phyloP scores from a whole-genome alignment of 371 early-diverging fungal genomes.

The Gilbertella persicaria region DNA sequence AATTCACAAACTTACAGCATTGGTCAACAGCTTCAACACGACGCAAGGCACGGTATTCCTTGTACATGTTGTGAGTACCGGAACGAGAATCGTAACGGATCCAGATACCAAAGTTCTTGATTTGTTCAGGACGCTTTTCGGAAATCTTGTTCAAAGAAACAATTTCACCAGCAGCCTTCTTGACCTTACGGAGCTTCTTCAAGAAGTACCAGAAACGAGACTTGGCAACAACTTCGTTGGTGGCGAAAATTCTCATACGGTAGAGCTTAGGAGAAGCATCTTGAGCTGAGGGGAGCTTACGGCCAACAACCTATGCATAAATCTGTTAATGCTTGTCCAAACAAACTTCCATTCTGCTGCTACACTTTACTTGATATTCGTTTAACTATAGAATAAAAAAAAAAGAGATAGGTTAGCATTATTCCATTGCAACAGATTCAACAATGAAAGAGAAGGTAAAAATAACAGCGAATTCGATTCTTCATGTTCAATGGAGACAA shows the following conservation, averaged over 20 bases:
- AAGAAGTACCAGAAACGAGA: conserved; percentile 98
- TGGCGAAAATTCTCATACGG: conserved; percentile 96
- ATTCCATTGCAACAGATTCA: no score
- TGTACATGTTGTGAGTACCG: conserved; percentile 99
- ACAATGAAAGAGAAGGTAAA: no score
- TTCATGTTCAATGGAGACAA: no score
- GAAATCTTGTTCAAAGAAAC: conserved; percentile 94
- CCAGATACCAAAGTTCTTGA: conserved; percentile 98
- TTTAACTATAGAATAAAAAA: background rate
- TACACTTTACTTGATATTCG: conserved; percentile 9
- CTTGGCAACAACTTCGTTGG: conserved; percentile 96
- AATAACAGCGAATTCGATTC: no score
- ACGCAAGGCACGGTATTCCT: conserved; percentile 97
- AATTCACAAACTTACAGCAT: conserved; percentile 65
- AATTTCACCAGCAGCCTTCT: conserved; percentile 94
- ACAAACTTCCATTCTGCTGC: background rate
- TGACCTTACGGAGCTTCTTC: conserved; percentile 96
- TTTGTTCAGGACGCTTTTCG: conserved; percentile 85
- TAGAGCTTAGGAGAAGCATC: conserved; percentile 92
- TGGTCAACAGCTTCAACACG: conserved; percentile 89
- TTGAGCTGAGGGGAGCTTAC: conserved; percentile 86
- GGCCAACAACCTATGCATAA: conserved; percentile 72
- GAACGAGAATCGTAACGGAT: conserved; percentile 97
- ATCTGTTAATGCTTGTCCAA: background rate
- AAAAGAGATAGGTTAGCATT: background rate